Conservation (phyloP, 2,329 filamentous ascomycete species). For the Cryphonectria japonica region DNA sequence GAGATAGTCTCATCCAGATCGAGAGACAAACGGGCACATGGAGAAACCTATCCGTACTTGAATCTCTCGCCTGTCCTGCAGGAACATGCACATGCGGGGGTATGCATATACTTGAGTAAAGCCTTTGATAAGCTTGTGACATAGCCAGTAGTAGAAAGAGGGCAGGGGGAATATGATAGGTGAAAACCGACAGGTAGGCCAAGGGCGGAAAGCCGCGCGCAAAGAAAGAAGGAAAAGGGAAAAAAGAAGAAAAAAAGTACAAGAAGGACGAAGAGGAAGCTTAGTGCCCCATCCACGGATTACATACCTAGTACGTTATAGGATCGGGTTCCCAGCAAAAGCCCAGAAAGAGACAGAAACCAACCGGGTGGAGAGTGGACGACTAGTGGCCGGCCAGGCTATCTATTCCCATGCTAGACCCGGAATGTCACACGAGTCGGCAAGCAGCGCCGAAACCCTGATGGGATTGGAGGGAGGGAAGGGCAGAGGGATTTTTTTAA, state of each 20-base stretch:
- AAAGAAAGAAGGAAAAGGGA: background rate
- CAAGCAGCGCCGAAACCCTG: background rate
- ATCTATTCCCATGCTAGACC: slow-evolving; percentile 5
- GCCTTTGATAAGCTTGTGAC: background rate
- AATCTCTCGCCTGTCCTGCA: background rate
- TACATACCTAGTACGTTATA: slow-evolving; percentile 4
- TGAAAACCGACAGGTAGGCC: background rate
- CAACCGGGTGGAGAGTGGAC: background rate
- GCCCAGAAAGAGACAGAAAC: background rate
- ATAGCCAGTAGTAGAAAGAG: background rate
- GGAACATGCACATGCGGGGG: background rate
- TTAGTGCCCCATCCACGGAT: background rate
- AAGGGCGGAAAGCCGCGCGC: background rate
- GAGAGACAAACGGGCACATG: background rate
- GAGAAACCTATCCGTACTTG: background rate
- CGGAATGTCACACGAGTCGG: background rate
- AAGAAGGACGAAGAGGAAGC: background rate
- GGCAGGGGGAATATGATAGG: background rate
- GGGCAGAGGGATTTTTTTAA: background rate
- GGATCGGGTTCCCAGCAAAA: slow-evolving; percentile 4
- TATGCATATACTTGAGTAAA: background rate
- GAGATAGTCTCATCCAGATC: background rate
- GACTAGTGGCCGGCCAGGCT: background rate
- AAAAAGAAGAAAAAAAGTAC: background rate
- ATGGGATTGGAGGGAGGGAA: background rate